phyloP scores from a whole-genome alignment of 139 green algal species.

The Coelastrella sp. region DNA sequence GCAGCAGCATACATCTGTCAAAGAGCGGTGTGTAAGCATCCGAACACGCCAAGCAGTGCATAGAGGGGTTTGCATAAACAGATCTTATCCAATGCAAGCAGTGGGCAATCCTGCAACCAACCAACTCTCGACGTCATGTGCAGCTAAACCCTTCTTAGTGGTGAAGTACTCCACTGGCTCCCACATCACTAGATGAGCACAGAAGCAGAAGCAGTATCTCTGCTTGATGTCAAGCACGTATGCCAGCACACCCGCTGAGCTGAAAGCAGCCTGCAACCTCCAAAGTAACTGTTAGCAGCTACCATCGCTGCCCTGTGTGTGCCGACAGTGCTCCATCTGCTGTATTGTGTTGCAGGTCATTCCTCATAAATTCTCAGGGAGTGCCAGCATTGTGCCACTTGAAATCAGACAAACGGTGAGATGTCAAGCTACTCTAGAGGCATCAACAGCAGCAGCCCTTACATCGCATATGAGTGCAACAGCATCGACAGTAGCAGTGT shows the following conservation, averaged over 20 bases:
- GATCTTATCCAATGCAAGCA: too few relatives aligned
- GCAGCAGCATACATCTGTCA: not conserved
- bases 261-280: not conserved
- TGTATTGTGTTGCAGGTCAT: constrained; percentile 62
- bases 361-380: constrained; percentile 72
- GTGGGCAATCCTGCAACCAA: too few relatives aligned
- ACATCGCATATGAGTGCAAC: not conserved
- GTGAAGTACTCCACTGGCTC: too few relatives aligned
- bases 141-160: too few relatives aligned
- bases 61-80: not conserved
- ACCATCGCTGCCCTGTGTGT: not conserved
- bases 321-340: not conserved
- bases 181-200: too few relatives aligned
- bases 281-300: not conserved
- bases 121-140: too few relatives aligned
- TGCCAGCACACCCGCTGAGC: too few relatives aligned
- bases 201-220: too few relatives aligned
- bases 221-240: too few relatives aligned
- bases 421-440: not conserved
- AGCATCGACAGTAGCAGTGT: not conserved
- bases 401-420: constrained; percentile 47
- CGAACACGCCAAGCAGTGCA: not conserved
- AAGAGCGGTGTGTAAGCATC: not conserved
- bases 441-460: not conserved
- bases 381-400: constrained; percentile 73